Conservation (phyloP, 2,329 filamentous ascomycete species). For the Scortechinia acanthostroma region DNA sequence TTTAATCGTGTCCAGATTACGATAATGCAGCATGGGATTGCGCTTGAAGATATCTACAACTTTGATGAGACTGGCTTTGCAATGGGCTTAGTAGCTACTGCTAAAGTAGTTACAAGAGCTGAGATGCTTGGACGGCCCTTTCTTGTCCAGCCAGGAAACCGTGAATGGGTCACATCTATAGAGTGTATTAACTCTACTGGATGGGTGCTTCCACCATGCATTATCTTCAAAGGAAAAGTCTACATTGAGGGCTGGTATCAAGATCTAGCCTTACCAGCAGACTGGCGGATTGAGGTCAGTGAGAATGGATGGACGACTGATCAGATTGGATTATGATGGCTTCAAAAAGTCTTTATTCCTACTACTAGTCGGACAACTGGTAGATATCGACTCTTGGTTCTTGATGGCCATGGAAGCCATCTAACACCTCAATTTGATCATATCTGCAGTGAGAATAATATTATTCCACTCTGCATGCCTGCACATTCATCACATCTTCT, state of each 20-base stretch:
- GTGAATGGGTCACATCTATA: conserved; percentile 14
- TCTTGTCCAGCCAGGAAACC: conserved; percentile 11
- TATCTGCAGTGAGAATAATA: conserved; percentile 16
- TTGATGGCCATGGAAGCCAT: conserved; percentile 21
- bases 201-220: conserved; percentile 11
- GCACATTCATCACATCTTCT: conserved; percentile 20
- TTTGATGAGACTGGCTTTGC: conserved; percentile 11
- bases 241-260: conserved; percentile 10
- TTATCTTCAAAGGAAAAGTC: conserved; percentile 13
- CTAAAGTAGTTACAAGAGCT: conserved; percentile 10
- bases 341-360: conserved; percentile 17
- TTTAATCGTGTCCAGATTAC: conserved; percentile 3
- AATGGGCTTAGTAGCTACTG: conserved; percentile 10
- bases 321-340: conserved; percentile 16
- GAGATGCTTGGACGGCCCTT: conserved; percentile 6
- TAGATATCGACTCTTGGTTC: conserved; percentile 17
- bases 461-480: conserved; percentile 20
- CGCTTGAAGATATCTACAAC: conserved; percentile 4
- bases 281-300: conserved; percentile 13
- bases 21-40: conserved; percentile 4
- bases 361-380: conserved; percentile 10
- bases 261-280: conserved; percentile 7
- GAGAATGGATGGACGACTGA: conserved; percentile 19
- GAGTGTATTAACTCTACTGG: conserved; percentile 11
- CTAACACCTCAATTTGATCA: conserved; percentile 16